Evolutionary conservation across 2,329 filamentous ascomycete species (phyloP).

Genomic region (Cucurbitaria berberidis): DNA sequence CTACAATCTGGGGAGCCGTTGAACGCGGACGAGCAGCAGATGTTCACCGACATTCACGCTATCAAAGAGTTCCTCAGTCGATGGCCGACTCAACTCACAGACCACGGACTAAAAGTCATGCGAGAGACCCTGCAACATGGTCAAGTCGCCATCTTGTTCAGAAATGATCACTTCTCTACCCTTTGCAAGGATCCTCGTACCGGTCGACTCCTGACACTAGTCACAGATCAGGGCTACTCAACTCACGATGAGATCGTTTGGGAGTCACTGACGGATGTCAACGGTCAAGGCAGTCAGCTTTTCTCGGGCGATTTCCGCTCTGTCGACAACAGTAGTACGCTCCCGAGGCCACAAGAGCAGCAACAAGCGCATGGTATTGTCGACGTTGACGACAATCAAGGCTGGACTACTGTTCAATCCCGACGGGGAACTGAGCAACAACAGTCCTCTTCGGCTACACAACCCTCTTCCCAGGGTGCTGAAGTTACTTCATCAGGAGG

Average conservation of each 20-base stretch:
- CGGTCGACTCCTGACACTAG: constrained; percentile 76
- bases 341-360: constrained; percentile 31
- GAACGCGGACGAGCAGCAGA: constrained; percentile 73
- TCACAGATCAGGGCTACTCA: constrained; percentile 91
- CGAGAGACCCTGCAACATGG: constrained; percentile 73
- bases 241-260: constrained; percentile 91
- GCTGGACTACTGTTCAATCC: constrained; percentile 63
- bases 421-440: constrained; percentile 37
- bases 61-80: constrained; percentile 83
- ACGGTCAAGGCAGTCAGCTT: constrained; percentile 80
- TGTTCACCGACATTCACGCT: constrained; percentile 80
- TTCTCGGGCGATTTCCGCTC: constrained; percentile 89
- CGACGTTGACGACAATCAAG: constrained; percentile 47
- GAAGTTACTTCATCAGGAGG: constrained; percentile 32
- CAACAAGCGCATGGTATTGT: constrained; percentile 37
- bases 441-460: constrained; percentile 8
- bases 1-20: constrained; percentile 67
- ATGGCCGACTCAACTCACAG: constrained; percentile 86
- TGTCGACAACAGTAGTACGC: constrained; percentile 65
- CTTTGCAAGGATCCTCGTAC: constrained; percentile 86
- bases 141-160: constrained; percentile 86
- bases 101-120: constrained; percentile 78
- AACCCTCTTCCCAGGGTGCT: constrained; percentile 17
- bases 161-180: constrained; percentile 97
- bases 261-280: constrained; percentile 91